Conservation (phyloP, 495 filamentous ascomycete genomes). For the Rhizodiscina lignyota region DNA sequence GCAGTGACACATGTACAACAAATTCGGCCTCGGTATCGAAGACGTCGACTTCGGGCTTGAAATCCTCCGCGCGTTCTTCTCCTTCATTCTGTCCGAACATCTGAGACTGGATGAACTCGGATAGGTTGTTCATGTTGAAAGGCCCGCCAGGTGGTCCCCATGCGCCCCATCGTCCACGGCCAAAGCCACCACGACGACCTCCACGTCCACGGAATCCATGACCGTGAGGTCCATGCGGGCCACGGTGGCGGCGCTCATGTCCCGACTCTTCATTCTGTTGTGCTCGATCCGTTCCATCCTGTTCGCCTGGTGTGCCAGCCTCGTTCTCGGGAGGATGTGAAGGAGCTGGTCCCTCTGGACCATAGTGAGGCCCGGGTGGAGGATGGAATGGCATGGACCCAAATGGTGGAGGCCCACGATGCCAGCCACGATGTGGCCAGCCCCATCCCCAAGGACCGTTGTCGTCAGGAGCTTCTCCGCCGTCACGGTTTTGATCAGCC, state of each 20-base stretch:
- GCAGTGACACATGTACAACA: slow-evolving; percentile 54
- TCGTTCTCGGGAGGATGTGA: no score
- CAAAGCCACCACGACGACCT: slow-evolving; percentile 4
- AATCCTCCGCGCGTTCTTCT: slow-evolving; percentile 24
- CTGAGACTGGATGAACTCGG: slow-evolving; percentile 13
- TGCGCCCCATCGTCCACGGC: neutral
- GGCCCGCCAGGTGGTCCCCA: slow-evolving; percentile 9
- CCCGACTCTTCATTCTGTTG: neutral
- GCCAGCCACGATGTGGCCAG: neutral
- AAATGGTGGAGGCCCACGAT: no score
- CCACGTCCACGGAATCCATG: slow-evolving; percentile 8
- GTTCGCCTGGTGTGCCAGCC: neutral
- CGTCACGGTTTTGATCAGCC: slow-evolving; percentile 5
- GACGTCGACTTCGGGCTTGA: slow-evolving; percentile 50
- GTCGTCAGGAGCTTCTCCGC: slow-evolving; percentile 5
- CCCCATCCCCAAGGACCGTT: slow-evolving; percentile 3
- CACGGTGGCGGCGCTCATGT: neutral
- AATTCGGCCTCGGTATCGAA: slow-evolving; percentile 49
- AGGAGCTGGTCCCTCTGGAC: neutral
- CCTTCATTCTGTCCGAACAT: slow-evolving; percentile 6
- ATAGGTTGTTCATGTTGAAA: slow-evolving; percentile 11
- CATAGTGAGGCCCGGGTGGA: neutral
- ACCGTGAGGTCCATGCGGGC: no score
- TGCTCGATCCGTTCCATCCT: neutral
- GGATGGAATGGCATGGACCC: no score